Evolutionary conservation across 495 filamentous ascomycete species (phyloP), one percentile per base, ranked within the genome.

Genomic region (Filosporella fistucella): DNA sequence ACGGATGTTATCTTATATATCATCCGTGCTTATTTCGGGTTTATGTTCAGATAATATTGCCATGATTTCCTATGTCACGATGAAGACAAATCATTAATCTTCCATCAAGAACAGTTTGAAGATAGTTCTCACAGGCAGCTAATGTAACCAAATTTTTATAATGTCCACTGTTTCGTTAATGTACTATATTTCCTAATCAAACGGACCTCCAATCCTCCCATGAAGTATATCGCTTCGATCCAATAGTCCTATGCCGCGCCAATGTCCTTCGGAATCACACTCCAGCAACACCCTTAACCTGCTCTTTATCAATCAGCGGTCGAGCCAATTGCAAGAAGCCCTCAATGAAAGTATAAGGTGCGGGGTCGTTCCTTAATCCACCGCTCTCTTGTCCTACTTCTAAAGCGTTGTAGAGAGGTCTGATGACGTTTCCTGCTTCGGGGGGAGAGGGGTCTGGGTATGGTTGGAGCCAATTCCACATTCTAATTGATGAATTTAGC

Each of bases 401-500:
- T 12, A 67, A 34, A 0, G 62, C 41, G 21, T 52, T 65, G 30
- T 46, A 64, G 32, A 28, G 45, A 12, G 44, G 14, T 38, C 35
- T 4, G 3, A 21, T 16, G 3, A 21, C 17, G 17, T 21, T n/a
- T 16, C 35, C 35, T 5, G 14, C 35, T 13, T 4, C 13, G 35
- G 37, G 11, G 17, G 2, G 14, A 24, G 18, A 33, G 2, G 30
- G 29, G 17, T 42, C 44, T 11, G 46, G 23, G 47, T 63, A 74
- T 18, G 72, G 71, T 62, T 77, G 68, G 29, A 77, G 42, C 73
- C 73, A 77, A 0, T 40, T 49, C 73, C 72, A 77, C 5, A 65
- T 53, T 0, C 47, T 38, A 21, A 5, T 4, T n/a, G 6, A 21
- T 9, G 4, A 16, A 35, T 16, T 38, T n/a, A 38, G 35, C n/a